Evolutionary conservation across 805 yeast species (phyloP), one percentile per base, ranked within the genome.

Genomic region (Kodamaea kaohsiungensis): DNA sequence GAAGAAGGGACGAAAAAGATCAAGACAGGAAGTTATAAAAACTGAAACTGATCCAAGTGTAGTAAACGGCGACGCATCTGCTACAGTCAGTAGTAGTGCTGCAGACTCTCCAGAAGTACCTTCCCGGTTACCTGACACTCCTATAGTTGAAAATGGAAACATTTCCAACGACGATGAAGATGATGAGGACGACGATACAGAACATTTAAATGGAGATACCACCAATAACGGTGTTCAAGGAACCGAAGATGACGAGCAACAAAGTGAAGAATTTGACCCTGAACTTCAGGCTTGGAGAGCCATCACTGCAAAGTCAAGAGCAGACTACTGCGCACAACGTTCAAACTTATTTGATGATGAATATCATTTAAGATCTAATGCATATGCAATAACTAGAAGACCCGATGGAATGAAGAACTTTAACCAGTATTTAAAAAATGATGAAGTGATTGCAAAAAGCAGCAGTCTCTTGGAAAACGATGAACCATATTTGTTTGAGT

Each of bases 251-350:
- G 58, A 61, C 10, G 64, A 61, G n/a, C 81, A 77, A 16, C 80
- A 80, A 22, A 88, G 84, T 52, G 87, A 83, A 49, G 89, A 85
- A 53, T 81, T 82, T 53, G 96, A 89, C 64, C 78, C 88, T 37
- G 97, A 91, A 62, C 71, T 85, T 46, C 87, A 87, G 51, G 83
- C 89, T 0, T 92, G 98, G 98, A 87, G 88, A 61, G 82, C 82
- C n/a, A 70, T 86, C 40, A 91, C 95, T 0, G 88, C 96, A 0
- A 87, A 87, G 56, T 81, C 88, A 0, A 74, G 97, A 54, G 90
- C 93, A 13, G 86, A 87, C 51, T 81, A 89, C 56, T 86, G 96
- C 63, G 70, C 83, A 22, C 78, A 80, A 53, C 79, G 98, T 60
- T 78, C 89, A 0, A 81, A 79, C 2, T 70, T 91, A 47, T 91